Percentiles rank a stretch among this genome's conserved stretches.
These are phyloP conservation scores for Hypsizygus marmoreus DNA, from an alignment of 768 basidiomycete species.

Conservation along the genomic window DNA sequence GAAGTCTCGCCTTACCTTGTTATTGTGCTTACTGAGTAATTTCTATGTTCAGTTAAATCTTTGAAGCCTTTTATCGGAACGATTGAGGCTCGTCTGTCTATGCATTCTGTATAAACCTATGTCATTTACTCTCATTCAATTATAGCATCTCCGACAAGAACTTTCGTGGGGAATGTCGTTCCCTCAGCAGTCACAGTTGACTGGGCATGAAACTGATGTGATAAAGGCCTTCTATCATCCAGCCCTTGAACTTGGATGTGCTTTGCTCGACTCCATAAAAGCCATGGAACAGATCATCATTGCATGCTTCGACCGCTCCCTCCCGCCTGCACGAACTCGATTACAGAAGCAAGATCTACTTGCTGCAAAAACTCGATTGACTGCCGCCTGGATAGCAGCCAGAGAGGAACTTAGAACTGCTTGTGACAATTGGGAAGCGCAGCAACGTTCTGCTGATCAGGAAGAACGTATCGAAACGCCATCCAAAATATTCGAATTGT, in stretches of 20 bases:
- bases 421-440: conserved; percentile 31
- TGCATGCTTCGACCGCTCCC: conserved; percentile 25
- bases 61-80: conserved; percentile 44
- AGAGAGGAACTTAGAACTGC: conserved; percentile 32
- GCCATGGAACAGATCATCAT: conserved; percentile 34
- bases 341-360: conserved; percentile 16
- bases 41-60: conserved; percentile 34
- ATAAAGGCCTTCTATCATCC: conserved; percentile 24
- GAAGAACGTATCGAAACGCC: conserved; percentile 22
- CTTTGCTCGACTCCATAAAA: conserved; percentile 35
- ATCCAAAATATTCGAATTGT: conserved; percentile 33
- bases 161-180: conserved; percentile 42
- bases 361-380: conserved; percentile 21
- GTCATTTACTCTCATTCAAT: neutral
- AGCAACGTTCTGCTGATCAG: conserved; percentile 18
- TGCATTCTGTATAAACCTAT: neutral
- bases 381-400: conserved; percentile 22
- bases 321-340: conserved; percentile 2
- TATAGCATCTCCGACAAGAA: conserved; percentile 42
- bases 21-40: conserved; percentile 9
- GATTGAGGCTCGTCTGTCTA: conserved; percentile 31
- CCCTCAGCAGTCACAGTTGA: conserved; percentile 10
- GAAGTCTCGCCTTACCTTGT: conserved; percentile 4
- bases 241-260: conserved; percentile 34
- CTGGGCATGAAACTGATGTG: conserved; percentile 11